A percentile compares a stretch with the other conserved stretches of the same genome.
phyloP scores from a whole-genome alignment of 805 yeast species.

The Ogataea pilisensis region DNA sequence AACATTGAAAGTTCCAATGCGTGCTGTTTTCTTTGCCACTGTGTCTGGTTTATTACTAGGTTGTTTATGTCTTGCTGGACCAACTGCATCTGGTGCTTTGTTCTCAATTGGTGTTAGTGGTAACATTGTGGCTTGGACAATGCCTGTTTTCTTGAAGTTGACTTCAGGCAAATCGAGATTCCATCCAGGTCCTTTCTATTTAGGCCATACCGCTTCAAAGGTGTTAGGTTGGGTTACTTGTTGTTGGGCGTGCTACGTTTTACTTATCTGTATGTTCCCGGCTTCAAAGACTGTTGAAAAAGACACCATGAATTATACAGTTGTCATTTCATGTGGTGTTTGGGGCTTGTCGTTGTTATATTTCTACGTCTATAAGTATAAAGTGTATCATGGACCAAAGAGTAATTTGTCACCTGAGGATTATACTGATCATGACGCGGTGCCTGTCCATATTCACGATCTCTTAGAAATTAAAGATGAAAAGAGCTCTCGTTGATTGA shows the following conservation, averaged over 20 bases:
- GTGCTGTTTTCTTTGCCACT: conserved; percentile 57
- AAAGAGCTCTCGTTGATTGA: not conserved
- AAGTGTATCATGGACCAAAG: conserved; percentile 26
- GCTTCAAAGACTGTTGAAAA: conserved; percentile 35
- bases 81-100: conserved; percentile 62
- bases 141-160: conserved; percentile 52
- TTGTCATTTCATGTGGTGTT: conserved; percentile 53
- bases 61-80: conserved; percentile 51
- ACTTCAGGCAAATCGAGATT: conserved; percentile 48
- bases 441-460: conserved; percentile 8
- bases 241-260: conserved; percentile 47
- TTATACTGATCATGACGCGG: conserved; percentile 6
- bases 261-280: conserved; percentile 63
- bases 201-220: conserved; percentile 47
- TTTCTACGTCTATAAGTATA: conserved; percentile 22
- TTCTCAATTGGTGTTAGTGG: conserved; percentile 63
- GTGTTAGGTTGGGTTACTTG: conserved; percentile 43
- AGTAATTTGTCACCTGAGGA: conserved; percentile 23
- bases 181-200: conserved; percentile 62
- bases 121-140: conserved; percentile 58
- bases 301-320: conserved; percentile 64
- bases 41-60: conserved; percentile 50
- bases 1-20: conserved; percentile 55
- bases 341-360: conserved; percentile 3
- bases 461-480: not conserved